These are phyloP conservation scores for Pyropia haitanensis DNA, from an alignment of 23 red algal species.

Conservation along the genomic window DNA sequence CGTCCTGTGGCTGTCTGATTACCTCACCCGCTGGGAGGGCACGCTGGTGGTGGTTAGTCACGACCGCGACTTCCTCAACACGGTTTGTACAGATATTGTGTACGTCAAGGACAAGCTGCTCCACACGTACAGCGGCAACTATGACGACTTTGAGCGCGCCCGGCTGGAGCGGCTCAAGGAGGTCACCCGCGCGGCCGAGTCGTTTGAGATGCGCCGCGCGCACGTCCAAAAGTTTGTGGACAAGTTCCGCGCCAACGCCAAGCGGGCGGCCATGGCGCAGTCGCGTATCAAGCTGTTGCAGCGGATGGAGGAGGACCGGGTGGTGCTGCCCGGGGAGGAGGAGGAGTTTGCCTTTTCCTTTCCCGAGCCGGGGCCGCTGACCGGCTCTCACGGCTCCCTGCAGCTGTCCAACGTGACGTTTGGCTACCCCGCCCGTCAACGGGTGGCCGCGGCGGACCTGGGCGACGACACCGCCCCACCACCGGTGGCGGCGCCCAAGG, in stretches of 20 bases:
- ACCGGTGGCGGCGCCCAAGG: not conserved
- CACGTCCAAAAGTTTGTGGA: constrained; percentile 93
- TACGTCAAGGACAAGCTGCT: constrained; percentile 81
- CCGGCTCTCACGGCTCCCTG: constrained; percentile 65
- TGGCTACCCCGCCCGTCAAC: constrained; percentile 35
- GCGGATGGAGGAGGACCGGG: constrained; percentile 75
- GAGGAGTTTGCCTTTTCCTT: constrained; percentile 74
- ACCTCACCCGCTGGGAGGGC: constrained; percentile 61
- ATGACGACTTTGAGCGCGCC: constrained; percentile 81
- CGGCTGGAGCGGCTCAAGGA: constrained; percentile 69
- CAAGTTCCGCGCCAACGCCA: constrained; percentile 80
- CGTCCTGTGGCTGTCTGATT: constrained; percentile 84
- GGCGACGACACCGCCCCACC: not conserved
- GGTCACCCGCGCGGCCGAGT: constrained; percentile 43
- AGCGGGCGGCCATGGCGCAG: constrained; percentile 87
- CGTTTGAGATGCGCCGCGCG: constrained; percentile 63
- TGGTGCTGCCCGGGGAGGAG: constrained; percentile 72
- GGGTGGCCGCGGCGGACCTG: not conserved
- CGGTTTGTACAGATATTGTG: constrained; percentile 80
- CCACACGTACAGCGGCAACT: constrained; percentile 85
- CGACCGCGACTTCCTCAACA: constrained; percentile 90
- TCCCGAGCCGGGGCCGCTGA: constrained; percentile 74
- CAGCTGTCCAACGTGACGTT: constrained; percentile 76
- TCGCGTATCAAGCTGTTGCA: constrained; percentile 79
- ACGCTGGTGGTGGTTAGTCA: constrained; percentile 86